A percentile compares a stretch with the other conserved stretches of the same genome.
These are phyloP conservation scores for Daedalea quercina DNA, from an alignment of 768 basidiomycete species.

Conservation along the genomic window DNA sequence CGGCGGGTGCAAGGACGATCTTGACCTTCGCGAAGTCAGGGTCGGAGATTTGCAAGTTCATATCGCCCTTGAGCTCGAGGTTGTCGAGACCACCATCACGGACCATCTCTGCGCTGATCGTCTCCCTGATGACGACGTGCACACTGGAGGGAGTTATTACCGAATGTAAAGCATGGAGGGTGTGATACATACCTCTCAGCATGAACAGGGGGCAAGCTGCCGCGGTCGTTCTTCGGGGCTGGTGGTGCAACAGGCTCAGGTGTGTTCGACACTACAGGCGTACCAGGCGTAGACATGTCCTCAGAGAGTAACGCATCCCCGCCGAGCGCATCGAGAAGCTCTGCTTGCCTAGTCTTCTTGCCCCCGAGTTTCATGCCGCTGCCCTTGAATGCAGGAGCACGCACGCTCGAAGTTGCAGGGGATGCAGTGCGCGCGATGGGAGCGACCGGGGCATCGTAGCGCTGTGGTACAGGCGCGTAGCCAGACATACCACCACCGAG, in stretches of 20 bases:
- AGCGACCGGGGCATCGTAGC: constrained; percentile 60
- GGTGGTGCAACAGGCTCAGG: constrained; percentile 34
- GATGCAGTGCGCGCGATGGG: constrained; percentile 36
- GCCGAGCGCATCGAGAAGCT: constrained; percentile 82
- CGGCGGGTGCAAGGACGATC: constrained; percentile 52
- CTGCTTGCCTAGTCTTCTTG: constrained; percentile 88
- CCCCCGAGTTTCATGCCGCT: constrained; percentile 94
- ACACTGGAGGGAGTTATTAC: constrained; percentile 43
- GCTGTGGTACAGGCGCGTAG: constrained; percentile 60
- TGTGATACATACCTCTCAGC: constrained; percentile 55
- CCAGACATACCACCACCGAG: constrained; percentile 63
- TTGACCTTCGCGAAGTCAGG: constrained; percentile 64
- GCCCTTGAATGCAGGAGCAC: constrained; percentile 83
- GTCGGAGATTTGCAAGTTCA: constrained; percentile 86
- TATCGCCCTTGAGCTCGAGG: constrained; percentile 91
- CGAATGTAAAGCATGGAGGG: neutral
- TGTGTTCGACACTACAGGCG: constrained; percentile 42
- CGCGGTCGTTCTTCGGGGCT: constrained; percentile 43
- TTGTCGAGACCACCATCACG: constrained; percentile 89
- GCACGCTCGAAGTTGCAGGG: constrained; percentile 42
- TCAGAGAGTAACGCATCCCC: constrained; percentile 60
- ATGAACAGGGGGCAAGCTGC: constrained; percentile 68
- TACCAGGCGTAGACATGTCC: constrained; percentile 43
- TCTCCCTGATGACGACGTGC: constrained; percentile 82
- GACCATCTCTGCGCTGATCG: constrained; percentile 69